Evolutionary conservation across 331 rosid genomes (phyloP), one percentile per base, ranked within the genome.

Genomic region (Dryas integrifolia): DNA sequence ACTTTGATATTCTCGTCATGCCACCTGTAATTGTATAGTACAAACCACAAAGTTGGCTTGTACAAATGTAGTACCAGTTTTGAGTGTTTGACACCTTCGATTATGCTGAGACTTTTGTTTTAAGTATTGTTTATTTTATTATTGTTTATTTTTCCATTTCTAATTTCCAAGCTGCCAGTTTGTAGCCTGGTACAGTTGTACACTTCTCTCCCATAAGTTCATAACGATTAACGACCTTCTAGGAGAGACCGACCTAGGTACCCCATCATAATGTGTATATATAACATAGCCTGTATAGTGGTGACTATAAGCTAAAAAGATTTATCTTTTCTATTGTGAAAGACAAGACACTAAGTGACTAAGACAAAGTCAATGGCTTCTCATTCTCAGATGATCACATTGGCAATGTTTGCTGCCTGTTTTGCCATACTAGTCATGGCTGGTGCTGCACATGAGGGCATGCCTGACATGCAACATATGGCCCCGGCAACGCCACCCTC

Each of bases 371-470:
- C 35, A 30, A 30, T 84, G 92, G 88, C 75, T 76, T 77, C 76
- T 41, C 38, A n/a, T 30, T 30, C 35, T 2, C 35, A 30, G 35
- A 30, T 30, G 24, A 50, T 50, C 59, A 84, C 62, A 65, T 48
- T 80, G 47, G 72, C 80, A 56, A 40, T 75, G 56, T 70, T 85
- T 7, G 79, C 68, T 26, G 70, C 77, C 53, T 59, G 72, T 21
- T 74, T 84, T 26, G 66, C 83, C 24, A 70, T 82, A 59, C 70
- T 83, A 74, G 61, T 72, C 13, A 50, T 72, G 72, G 76, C 67
- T 18, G 86, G 59, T 62, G 80, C 72, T 14, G 96, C 72, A 40
- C 85, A 86, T 3, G 80, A 82, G 35, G 1, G 82, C 49, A 58
- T 51, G 73, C 62, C 52, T 0, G 41, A 55, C 3, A 61, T 60